Evolutionary conservation across 805 yeast species (phyloP), one percentile per base, ranked within the genome.

Genomic region (Cyberlindnera maclurae): DNA sequence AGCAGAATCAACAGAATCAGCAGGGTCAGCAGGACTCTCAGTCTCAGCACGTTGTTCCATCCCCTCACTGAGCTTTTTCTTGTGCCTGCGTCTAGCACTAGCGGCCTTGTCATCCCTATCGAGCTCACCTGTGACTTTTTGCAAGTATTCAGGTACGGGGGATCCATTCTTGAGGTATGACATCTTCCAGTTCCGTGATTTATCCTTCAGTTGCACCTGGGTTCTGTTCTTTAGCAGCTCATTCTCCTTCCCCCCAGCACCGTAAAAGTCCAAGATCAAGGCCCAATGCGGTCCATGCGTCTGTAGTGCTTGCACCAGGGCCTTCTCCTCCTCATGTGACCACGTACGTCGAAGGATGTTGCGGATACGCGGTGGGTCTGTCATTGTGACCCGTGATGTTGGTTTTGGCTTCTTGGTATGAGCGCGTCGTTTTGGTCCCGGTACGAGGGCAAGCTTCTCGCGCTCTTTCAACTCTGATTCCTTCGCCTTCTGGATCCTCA

Each of bases 181-280:
- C 75, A 89, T 74, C 58, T 93, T 93, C 87, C 96, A 83, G 57
- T 93, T 93, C 48, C 98, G 73, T 0, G 97, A 97, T 58, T 93
- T 93, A 58, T 93, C 98, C 59, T 93, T 93, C 42, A 93, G 69
- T 57, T 93, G 98, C 13, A 90, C 86, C 53, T 88, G 95, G 4
- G 83, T 81, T 56, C 98, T 70, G 57, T 87, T 84, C 60, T 87
- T 90, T 49, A 93, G 68, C 1, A 79, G 75, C 57, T 93, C 97
- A 30, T 80, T 77, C 18, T 82, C 70, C 33, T 80, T 72, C 4
- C 98, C 98, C 8, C 97, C 97, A 4, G 95, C 84, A 2, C 98
- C 98, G 57, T 82, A 84, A n/a, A 83, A 63, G 52, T 85, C 96
- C 34, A 90, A 62, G 37, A 93, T 93, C 39, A 83, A 83, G 2